Base-by-base conservation (phyloP, 75 land plant species). In the Sequoiadendron giganteum region DNA sequence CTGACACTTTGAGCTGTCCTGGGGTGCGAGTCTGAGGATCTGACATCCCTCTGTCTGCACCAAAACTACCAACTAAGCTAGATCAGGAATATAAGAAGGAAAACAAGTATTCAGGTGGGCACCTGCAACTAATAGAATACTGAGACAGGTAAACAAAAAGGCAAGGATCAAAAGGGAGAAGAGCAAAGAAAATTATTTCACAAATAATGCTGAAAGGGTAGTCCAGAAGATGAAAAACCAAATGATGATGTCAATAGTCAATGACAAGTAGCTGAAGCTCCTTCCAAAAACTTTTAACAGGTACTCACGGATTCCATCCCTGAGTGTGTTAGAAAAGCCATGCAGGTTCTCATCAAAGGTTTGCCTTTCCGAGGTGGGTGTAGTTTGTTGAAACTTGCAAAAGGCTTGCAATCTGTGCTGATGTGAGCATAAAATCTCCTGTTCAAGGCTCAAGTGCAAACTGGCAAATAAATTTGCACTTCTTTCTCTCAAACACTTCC, bases 1-100 rank as follows among this genome's bases (percentile, higher is more conserved):
- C 92, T 36, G 92, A 43, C 14, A 91, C 91, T 89, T 91, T 91
- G 86, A 91, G 92, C 87, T 91, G 92, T 88, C 91, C 92, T 45
- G 92, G 92, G 30, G 92, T 91, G 36, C 91, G 86, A 78, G 77
- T 90, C 42, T 86, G 87, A 49, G 86, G 78, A 42, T 84, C 90
- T 48, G 91, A 55, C 87, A 89, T 82, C 32, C 45, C 84, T 82
- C 52, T 82, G 84, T 82, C 84, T 82, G 84, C 84, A 82, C 84
- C 84, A 82, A 82, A 82, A 82, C 84, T 82, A 25, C 52, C 84
- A 82, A 82, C 84, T 82, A 45, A 82, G 49, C 84, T 82, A 82
- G 84, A 82, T 82, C 84, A 82, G 52, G 84, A 82, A 47, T 82
- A 82, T 47, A 82, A 82, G 48, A 82, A 47, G 52, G 84, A 82